These are phyloP conservation scores for Striga asiatica DNA, from an alignment of 257 asterid species.

Conservation along the genomic window DNA sequence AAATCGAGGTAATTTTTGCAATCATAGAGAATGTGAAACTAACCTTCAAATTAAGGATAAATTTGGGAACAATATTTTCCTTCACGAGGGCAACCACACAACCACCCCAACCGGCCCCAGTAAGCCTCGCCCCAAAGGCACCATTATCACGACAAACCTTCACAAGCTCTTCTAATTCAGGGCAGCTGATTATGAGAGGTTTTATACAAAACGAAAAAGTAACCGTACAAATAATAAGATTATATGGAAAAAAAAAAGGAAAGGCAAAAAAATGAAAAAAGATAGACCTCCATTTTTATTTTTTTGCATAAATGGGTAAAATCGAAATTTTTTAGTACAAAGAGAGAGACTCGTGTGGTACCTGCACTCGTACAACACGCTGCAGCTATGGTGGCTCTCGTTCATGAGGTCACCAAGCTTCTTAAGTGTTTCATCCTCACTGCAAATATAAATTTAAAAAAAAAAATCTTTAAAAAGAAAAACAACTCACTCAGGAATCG, in stretches of 20 bases:
- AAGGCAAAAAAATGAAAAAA: no score
- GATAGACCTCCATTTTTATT: no score
- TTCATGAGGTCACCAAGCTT: conserved; percentile 92
- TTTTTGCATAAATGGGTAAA: no score
- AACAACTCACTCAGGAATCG: background rate
- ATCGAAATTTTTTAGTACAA: no score
- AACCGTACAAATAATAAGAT: no score
- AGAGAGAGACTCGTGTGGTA: no score
- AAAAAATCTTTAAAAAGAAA: background rate
- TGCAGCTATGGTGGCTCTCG: conserved; percentile 91
- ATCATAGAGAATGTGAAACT: background rate
- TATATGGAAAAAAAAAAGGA: no score
- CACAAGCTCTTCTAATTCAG: conserved; percentile 90
- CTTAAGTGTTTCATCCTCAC: conserved; percentile 75
- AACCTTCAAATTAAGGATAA: conserved; percentile 85
- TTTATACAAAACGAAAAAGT: no score
- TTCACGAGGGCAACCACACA: conserved; percentile 97
- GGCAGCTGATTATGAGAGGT: conserved; percentile 42
- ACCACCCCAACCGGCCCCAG: conserved; percentile 99
- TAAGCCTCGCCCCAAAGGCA: conserved; percentile 91
- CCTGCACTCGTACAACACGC: conserved; percentile 95
- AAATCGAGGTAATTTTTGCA: background rate
- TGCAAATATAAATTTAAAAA: conserved; percentile 20
- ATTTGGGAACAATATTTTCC: conserved; percentile 70
- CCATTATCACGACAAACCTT: conserved; percentile 60